Evolutionary conservation across 495 filamentous ascomycete species (phyloP).

Genomic region (Geoglossum glabrum): DNA sequence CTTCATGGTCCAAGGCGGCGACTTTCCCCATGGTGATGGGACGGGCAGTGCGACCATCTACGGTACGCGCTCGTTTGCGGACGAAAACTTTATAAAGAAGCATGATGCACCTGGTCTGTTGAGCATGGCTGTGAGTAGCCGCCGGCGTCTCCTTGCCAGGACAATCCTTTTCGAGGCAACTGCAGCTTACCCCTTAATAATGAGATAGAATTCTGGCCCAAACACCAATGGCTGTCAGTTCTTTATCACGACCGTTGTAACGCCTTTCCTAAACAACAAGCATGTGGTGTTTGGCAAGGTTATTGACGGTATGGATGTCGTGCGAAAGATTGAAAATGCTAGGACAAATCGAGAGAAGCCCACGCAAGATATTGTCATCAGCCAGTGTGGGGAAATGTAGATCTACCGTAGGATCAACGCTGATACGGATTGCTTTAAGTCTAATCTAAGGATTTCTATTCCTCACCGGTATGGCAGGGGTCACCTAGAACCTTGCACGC

Average conservation of each 20-base stretch:
- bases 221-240: slow-evolving; percentile 94
- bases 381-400: slow-evolving; percentile 79
- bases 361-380: slow-evolving; percentile 64
- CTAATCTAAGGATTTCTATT: not conserved
- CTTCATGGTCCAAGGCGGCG: slow-evolving; percentile 95
- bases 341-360: slow-evolving; percentile 67
- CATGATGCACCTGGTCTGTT: slow-evolving; percentile 65
- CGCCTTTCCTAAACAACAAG: slow-evolving; percentile 80
- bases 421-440: not conserved
- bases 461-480: no score
- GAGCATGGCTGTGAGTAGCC: slow-evolving; percentile 68
- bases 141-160: not conserved
- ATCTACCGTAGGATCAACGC: not conserved
- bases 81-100: slow-evolving; percentile 72
- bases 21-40: slow-evolving; percentile 88
- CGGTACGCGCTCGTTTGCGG: slow-evolving; percentile 60
- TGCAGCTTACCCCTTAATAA: slow-evolving; percentile 2
- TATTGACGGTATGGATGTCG: slow-evolving; percentile 72
- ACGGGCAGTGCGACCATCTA: slow-evolving; percentile 79
- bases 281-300: slow-evolving; percentile 94
- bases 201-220: slow-evolving; percentile 60
- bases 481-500: no score
- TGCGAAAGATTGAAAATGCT: slow-evolving; percentile 74
- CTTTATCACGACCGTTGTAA: slow-evolving; percentile 77
- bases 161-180: no score